phyloP scores from a whole-genome alignment of 1,139 yeast species.

The Nematodospora anomalae region DNA sequence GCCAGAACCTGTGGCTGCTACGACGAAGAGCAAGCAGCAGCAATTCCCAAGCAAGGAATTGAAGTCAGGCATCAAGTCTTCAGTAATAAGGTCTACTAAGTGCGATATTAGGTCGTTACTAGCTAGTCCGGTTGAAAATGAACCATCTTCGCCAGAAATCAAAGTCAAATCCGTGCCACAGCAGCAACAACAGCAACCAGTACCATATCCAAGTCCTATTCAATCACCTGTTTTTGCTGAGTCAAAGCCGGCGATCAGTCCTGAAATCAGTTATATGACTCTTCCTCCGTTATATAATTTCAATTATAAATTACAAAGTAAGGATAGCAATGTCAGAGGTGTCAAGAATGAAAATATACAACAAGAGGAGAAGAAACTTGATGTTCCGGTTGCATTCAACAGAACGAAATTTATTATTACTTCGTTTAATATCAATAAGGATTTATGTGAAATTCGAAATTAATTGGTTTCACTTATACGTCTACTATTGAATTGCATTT shows the following conservation, averaged over 20 bases:
- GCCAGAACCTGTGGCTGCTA: conserved; percentile 25
- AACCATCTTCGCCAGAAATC: conserved; percentile 1
- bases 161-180: neutral
- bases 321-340: conserved; percentile 18
- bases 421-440: conserved; percentile 26
- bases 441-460: conserved; percentile 25
- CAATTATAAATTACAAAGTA: conserved; percentile 15
- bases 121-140: conserved; percentile 9
- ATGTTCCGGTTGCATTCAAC: neutral
- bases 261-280: conserved; percentile 18
- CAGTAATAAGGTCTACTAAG: conserved; percentile 15
- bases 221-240: conserved; percentile 21
- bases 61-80: neutral
- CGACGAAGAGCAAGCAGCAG: conserved; percentile 4
- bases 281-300: conserved; percentile 19
- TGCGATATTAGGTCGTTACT: conserved; percentile 16
- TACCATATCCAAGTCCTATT: conserved; percentile 23
- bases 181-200: conserved; percentile 4
- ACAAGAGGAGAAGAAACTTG: neutral
- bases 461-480: conserved; percentile 1
- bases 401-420: conserved; percentile 27
- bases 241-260: conserved; percentile 11
- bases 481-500: neutral
- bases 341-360: conserved; percentile 4
- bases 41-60: neutral